Conservation (phyloP, 306 rosid species). For the Vicia sativa region DNA sequence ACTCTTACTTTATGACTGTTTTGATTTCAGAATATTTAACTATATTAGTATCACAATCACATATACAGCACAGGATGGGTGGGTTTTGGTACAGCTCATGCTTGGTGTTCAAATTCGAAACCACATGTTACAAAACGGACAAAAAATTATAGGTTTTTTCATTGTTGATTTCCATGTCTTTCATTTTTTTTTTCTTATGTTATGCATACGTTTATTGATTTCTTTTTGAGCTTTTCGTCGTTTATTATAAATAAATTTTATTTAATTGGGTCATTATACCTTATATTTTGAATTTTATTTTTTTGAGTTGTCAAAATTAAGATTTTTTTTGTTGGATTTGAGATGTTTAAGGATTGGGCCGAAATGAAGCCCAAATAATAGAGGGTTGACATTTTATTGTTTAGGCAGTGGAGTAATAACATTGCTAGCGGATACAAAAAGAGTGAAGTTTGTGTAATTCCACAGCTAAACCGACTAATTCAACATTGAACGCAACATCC, state of each 20-base stretch:
- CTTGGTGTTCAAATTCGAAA: conserved; percentile 20
- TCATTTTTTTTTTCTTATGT: not conserved
- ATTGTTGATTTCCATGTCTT: not conserved
- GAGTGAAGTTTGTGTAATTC: not conserved
- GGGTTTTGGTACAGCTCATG: conserved; percentile 37
- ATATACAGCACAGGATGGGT: conserved; percentile 33
- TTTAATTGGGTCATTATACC: too few species aligned
- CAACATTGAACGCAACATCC: too few species aligned
- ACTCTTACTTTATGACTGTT: conserved; percentile 24
- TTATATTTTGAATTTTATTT: too few species aligned
- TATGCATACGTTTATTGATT: not conserved
- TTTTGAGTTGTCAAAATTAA: not conserved
- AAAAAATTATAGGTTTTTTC: not conserved
- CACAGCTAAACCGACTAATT: too few species aligned
- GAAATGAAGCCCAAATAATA: conserved; percentile 20
- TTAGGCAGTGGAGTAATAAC: too few species aligned
- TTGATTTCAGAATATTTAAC: not conserved
- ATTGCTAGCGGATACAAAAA: not conserved
- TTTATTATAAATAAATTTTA: too few species aligned
- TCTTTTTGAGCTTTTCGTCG: not conserved
- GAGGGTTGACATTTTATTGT: not conserved
- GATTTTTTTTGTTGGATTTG: not conserved
- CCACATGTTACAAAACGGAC: not conserved
- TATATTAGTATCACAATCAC: not conserved
- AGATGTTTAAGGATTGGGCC: not conserved